phyloP scores from a whole-genome alignment of 2,329 filamentous ascomycete genomes.

The Thermothelomyces thermophilus region DNA sequence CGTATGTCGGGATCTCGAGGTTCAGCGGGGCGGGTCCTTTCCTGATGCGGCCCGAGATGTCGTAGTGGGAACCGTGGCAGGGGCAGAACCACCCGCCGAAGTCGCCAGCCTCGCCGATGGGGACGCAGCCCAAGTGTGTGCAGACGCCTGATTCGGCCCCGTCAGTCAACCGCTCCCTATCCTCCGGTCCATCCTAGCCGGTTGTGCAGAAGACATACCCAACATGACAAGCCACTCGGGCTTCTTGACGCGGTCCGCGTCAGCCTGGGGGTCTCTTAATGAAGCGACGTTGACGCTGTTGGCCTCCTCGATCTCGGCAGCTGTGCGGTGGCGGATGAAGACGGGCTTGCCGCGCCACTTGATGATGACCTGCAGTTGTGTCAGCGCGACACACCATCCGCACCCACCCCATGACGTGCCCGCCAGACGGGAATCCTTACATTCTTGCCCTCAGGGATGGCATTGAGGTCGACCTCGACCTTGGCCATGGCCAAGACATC shows the following conservation, averaged over 20 bases:
- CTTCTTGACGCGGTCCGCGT: slow-evolving; percentile 92
- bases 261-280: slow-evolving; percentile 85
- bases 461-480: slow-evolving; percentile 88
- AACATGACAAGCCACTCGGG: slow-evolving; percentile 99
- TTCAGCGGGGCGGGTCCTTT: slow-evolving; percentile 96
- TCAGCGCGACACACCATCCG: neutral
- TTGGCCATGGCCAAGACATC: slow-evolving; percentile 99
- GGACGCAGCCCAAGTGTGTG: slow-evolving; percentile 98
- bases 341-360: slow-evolving; percentile 99
- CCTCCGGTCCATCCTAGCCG: neutral
- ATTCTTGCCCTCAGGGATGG: slow-evolving; percentile 99
- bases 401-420: neutral
- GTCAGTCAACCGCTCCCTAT: slow-evolving; percentile 20
- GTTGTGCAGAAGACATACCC: slow-evolving; percentile 48
- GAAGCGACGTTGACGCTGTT: slow-evolving; percentile 76
- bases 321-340: slow-evolving; percentile 97
- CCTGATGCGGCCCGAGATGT: slow-evolving; percentile 96
- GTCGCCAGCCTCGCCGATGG: slow-evolving; percentile 97
- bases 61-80: slow-evolving; percentile 99
- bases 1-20: slow-evolving; percentile 88
- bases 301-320: slow-evolving; percentile 88
- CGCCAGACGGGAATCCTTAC: slow-evolving; percentile 50
- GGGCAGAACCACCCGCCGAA: slow-evolving; percentile 99
- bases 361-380: slow-evolving; percentile 71
- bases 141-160: slow-evolving; percentile 66